These are phyloP conservation scores for Irpex rosettiformis DNA, from an alignment of 1,284 basidiomycete genomes.

Conservation along the genomic window DNA sequence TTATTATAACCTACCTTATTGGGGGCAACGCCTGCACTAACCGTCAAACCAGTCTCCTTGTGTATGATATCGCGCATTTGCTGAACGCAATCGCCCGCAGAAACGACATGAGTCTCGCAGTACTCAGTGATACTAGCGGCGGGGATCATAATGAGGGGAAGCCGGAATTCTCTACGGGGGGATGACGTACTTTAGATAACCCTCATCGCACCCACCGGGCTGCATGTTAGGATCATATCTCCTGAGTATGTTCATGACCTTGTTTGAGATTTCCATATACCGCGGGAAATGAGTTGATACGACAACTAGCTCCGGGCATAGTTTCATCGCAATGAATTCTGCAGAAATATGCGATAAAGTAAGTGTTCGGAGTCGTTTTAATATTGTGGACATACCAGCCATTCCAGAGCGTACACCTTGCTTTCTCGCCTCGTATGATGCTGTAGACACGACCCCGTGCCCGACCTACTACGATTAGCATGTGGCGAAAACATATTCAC, in stretches of 20 bases:
- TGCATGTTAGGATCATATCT: constrained; percentile 82
- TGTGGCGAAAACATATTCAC: neutral
- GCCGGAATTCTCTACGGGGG: too few relatives aligned
- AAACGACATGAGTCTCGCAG: constrained; percentile 62
- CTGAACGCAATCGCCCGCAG: constrained; percentile 72
- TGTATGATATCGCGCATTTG: constrained; percentile 73
- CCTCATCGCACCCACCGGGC: constrained; percentile 85
- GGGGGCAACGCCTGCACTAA: constrained; percentile 91
- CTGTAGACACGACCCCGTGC: constrained; percentile 77
- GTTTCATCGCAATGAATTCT: constrained; percentile 89
- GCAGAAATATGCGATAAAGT: neutral
- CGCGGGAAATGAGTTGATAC: constrained; percentile 61
- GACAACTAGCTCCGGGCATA: constrained; percentile 89
- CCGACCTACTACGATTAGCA: constrained; percentile 49
- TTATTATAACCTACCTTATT: constrained; percentile 57
- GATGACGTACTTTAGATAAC: constrained; percentile 74
- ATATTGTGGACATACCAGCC: constrained; percentile 51
- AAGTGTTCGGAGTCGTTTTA: constrained; percentile 5
- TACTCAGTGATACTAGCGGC: constrained; percentile 71
- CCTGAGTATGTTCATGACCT: constrained; percentile 65
- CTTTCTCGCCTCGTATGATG: constrained; percentile 89
- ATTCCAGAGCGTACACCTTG: constrained; percentile 88
- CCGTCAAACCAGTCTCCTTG: constrained; percentile 80
- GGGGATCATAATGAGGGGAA: neutral
- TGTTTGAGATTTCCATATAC: constrained; percentile 70